phyloP scores from a whole-genome alignment of 2,329 filamentous ascomycete species.

The Diaporthe velutina region DNA sequence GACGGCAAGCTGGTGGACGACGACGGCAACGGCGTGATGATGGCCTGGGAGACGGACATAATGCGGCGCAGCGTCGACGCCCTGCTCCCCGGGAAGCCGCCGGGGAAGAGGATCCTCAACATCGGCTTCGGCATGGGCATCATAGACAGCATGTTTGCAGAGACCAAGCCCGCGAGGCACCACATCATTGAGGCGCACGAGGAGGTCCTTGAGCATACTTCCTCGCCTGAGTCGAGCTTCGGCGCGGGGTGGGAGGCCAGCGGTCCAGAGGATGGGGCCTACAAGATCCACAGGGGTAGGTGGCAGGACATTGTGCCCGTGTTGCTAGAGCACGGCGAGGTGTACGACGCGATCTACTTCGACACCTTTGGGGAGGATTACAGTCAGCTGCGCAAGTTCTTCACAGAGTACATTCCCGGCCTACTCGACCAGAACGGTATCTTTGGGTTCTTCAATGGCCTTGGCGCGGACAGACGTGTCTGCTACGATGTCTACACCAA shows the following conservation, averaged over 20 bases:
- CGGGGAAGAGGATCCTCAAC: constrained; percentile 81
- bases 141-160: constrained; percentile 81
- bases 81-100: constrained; percentile 59
- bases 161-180: constrained; percentile 75
- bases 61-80: constrained; percentile 83
- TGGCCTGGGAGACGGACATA: constrained; percentile 90
- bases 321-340: constrained; percentile 75
- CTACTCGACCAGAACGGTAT: constrained; percentile 79
- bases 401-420: constrained; percentile 86
- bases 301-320: constrained; percentile 86
- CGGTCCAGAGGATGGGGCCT: constrained; percentile 74
- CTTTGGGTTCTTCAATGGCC: constrained; percentile 91
- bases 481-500: constrained; percentile 97
- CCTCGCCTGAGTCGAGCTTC: constrained; percentile 62
- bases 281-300: constrained; percentile 77
- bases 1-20: constrained; percentile 78
- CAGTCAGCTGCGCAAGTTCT: constrained; percentile 85
- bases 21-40: constrained; percentile 89
- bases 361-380: constrained; percentile 99
- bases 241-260: constrained; percentile 67
- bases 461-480: constrained; percentile 91
- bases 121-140: constrained; percentile 95
- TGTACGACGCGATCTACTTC: constrained; percentile 93
- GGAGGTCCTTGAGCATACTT: constrained; percentile 77
- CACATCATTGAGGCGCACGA: constrained; percentile 92